phyloP scores from a whole-genome alignment of 2,329 filamentous ascomycete genomes.

The Hysterium pulicare region DNA sequence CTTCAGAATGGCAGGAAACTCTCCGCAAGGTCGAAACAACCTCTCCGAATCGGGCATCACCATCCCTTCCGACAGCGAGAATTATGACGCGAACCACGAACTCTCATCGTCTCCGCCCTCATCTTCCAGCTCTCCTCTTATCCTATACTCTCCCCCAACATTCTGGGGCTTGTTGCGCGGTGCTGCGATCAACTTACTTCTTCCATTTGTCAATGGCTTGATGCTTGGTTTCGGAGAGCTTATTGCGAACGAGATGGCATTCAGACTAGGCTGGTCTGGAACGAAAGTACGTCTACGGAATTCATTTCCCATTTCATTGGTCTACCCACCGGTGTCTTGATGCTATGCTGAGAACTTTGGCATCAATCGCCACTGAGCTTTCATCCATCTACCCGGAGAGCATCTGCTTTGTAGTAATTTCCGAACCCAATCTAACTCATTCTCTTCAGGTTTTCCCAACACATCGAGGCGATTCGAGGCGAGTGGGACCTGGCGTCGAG shows the following conservation, averaged over 20 bases:
- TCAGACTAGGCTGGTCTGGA: slow-evolving; percentile 85
- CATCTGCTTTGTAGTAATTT: no score
- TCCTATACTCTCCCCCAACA: slow-evolving; percentile 86
- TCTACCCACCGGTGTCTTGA: slow-evolving; percentile 1
- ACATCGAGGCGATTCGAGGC: slow-evolving; percentile 58
- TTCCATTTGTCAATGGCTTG: slow-evolving; percentile 95
- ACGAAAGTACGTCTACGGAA: slow-evolving; percentile 81
- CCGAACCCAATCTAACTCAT: no score
- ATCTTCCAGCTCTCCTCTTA: slow-evolving; percentile 62
- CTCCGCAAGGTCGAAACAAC: slow-evolving; percentile 42
- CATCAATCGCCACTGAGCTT: no score
- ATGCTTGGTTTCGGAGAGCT: slow-evolving; percentile 98
- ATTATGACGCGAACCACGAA: slow-evolving; percentile 64
- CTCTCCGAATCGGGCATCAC: slow-evolving; percentile 72
- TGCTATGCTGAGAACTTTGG: background rate
- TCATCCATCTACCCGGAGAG: no score
- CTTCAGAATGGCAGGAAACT: slow-evolving; percentile 53
- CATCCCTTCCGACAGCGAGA: slow-evolving; percentile 79
- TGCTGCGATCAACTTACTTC: slow-evolving; percentile 88
- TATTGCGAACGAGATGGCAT: slow-evolving; percentile 93
- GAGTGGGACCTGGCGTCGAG: slow-evolving; percentile 80
- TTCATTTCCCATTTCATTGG: background rate
- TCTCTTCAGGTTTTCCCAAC: slow-evolving; percentile 55
- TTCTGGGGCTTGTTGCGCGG: slow-evolving; percentile 81
- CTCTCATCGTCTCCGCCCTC: slow-evolving; percentile 62